phyloP scores from a whole-genome alignment of 1,284 basidiomycete genomes.

The Marasmius oreades region DNA sequence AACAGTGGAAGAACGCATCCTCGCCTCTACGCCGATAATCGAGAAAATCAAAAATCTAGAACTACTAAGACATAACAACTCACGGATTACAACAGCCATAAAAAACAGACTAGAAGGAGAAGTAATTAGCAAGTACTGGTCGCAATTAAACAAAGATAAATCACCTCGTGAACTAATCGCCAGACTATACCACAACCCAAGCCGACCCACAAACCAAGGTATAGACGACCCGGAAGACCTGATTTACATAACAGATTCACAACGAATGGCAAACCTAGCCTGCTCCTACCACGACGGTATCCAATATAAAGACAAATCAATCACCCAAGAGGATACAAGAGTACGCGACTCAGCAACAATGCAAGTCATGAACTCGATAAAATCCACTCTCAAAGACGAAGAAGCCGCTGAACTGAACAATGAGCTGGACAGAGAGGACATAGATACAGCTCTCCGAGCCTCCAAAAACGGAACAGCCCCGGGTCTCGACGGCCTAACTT shows the following conservation, averaged over 20 bases:
- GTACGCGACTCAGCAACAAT: no score
- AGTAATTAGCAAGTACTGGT: constrained; percentile 25
- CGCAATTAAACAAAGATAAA: constrained; percentile 14
- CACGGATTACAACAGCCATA: constrained; percentile 9
- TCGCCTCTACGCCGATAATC: not conserved
- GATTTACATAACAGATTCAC: constrained; percentile 8
- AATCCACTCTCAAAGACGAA: no score
- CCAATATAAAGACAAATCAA: no score
- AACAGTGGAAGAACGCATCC: constrained; percentile 5
- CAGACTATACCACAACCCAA: not conserved
- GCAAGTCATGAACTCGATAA: no score
- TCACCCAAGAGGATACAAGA: no score
- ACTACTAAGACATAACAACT: constrained; percentile 6
- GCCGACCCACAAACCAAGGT: not conserved
- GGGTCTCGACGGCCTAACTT: no score
- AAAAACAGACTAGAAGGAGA: constrained; percentile 21
- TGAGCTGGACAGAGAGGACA: no score
- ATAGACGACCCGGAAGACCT: not conserved
- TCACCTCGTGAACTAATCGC: constrained; percentile 17
- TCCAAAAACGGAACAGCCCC: no score
- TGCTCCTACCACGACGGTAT: no score
- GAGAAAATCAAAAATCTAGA: constrained; percentile 7
- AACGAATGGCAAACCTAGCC: no score
- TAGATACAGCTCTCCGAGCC: no score
- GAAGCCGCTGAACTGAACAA: no score